These are phyloP conservation scores for Nepenthes alata DNA, from an alignment of 179 eudicot genomes.

Conservation along the genomic window DNA sequence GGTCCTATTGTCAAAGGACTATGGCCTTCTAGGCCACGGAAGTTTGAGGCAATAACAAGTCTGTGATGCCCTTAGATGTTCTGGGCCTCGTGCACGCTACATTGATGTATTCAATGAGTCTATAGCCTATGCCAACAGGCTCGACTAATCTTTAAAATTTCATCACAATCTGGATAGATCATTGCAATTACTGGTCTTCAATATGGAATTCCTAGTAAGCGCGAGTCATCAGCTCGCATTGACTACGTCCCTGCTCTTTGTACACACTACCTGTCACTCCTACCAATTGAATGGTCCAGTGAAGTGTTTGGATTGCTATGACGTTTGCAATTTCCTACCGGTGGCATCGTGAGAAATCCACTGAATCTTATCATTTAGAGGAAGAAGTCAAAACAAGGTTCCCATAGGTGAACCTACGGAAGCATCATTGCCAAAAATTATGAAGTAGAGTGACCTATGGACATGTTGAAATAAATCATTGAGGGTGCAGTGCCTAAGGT, in stretches of 20 bases:
- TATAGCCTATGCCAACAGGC: slow-evolving; percentile 60
- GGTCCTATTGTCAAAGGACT: too few relatives aligned
- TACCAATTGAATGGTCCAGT: slow-evolving; percentile 34
- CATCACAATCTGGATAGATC: slow-evolving; percentile 54
- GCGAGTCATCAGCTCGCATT: slow-evolving; percentile 37
- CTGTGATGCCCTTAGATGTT: neutral
- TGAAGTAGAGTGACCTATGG: too few relatives aligned
- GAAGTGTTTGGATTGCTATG: slow-evolving; percentile 19
- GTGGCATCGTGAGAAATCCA: too few relatives aligned
- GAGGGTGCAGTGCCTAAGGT: too few relatives aligned
- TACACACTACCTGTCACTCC: slow-evolving; percentile 17
- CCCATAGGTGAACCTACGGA: too few relatives aligned
- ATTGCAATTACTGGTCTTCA: slow-evolving; percentile 38
- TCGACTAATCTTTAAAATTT: slow-evolving; percentile 57
- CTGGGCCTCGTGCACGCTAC: slow-evolving; percentile 20
- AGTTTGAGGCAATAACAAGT: too few relatives aligned
- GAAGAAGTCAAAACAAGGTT: too few relatives aligned
- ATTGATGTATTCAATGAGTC: slow-evolving; percentile 64
- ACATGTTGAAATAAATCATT: too few relatives aligned
- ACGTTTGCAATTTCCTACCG: too few relatives aligned
- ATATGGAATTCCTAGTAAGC: slow-evolving; percentile 39
- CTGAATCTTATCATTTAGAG: too few relatives aligned
- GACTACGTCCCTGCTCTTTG: slow-evolving; percentile 25
- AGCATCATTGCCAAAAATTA: too few relatives aligned
- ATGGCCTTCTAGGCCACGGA: too few relatives aligned